Base-by-base conservation (phyloP, 495 filamentous ascomycete genomes). In the Filosporella fistucella region DNA sequence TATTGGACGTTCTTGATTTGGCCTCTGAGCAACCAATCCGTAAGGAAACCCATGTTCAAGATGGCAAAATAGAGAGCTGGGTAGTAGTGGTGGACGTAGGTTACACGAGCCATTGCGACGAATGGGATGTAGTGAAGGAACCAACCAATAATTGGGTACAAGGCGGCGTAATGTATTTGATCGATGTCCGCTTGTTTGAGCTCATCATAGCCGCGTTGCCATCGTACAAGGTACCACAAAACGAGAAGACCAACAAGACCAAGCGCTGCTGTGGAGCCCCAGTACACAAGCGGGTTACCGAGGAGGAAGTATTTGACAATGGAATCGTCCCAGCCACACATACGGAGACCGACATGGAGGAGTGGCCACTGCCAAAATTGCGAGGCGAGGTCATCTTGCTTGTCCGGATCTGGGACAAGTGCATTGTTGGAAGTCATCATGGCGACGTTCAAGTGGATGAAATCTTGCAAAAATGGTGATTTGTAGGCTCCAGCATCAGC, bases 401-500 rank as follows among this genome's bases (percentile, higher is more conserved):
- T 98, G 66, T 98, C 93, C 3, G 93, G 94, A 60, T 98, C 94
- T 10, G 93, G 93, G 34, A 98, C 91, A 17, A 98, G 79, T 30
- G 93, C 93, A 63, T 98, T 98, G 72, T 98, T 98, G 12, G 94
- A 97, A 14, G 93, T 98, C 94, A 97, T 96, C 93, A 98, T 98
- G 44, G 94, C 93, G 48, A 98, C 93, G 66, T 98, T 98, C 38
- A 98, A 63, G 63, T 98, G 93, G 57, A 98, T 80, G 65, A 98
- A 98, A 68, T 97, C 94, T 60, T 89, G 88, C 47, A 94, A 66
- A 73, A 98, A 98, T 1, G 94, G 91, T 0, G 91, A 97, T 69
- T 88, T 95, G 72, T 96, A 98, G 35, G 88, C 85, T 52, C 86
- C 89, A 44, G 93, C 87, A 63, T 96, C 86, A 59, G 87, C 86